Conservation (phyloP, 768 basidiomycete genomes). For the Leccinum broughii region DNA sequence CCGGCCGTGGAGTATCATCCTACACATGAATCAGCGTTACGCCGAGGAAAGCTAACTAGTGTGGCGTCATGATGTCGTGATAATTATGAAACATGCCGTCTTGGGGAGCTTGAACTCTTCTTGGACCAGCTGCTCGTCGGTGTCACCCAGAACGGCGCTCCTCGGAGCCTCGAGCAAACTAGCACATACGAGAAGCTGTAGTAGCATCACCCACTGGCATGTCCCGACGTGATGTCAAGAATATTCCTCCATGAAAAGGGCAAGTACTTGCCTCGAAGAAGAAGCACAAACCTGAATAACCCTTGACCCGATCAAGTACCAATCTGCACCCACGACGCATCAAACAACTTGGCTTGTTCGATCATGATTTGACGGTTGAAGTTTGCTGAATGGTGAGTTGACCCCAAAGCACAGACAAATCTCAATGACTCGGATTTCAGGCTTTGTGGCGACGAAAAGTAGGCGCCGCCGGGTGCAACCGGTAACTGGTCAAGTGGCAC, state of each 20-base stretch:
- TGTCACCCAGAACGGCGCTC: constrained; percentile 3
- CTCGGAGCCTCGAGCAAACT: neutral
- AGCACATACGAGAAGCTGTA: constrained; percentile 1
- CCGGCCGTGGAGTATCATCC: constrained; percentile 56
- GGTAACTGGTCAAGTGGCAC: neutral
- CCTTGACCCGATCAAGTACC: neutral
- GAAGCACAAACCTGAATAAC: neutral
- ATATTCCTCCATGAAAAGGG: neutral
- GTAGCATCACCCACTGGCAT: constrained; percentile 1
- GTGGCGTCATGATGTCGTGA: constrained; percentile 37
- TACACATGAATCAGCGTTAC: constrained; percentile 24
- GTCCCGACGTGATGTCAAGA: neutral
- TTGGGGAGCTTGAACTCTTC: constrained; percentile 50
- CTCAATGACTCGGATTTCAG: neutral
- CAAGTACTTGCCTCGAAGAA: constrained; percentile 1
- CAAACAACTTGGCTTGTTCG: neutral
- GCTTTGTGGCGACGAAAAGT: neutral
- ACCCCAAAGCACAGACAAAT: neutral
- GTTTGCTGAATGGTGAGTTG: neutral
- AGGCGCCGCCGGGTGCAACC: neutral
- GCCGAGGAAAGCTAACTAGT: neutral
- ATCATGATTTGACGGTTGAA: neutral
- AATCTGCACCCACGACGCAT: neutral
- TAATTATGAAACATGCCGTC: constrained; percentile 44
- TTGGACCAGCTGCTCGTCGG: constrained; percentile 21